These are phyloP conservation scores for Saccharomyces pastorianus DNA, from an alignment of 1,139 yeast species.

Conservation along the genomic window DNA sequence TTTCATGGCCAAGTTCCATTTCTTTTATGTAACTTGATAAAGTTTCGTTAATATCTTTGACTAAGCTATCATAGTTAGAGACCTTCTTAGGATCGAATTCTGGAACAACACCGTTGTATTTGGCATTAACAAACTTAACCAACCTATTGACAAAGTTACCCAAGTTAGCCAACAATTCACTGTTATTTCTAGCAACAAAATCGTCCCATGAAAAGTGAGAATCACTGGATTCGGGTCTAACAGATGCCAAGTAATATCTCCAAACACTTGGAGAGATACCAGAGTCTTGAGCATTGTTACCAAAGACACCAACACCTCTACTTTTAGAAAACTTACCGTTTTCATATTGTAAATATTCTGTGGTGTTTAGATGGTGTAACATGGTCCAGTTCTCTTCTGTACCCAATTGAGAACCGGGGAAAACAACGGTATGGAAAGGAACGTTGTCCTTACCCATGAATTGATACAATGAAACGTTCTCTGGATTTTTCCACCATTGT, in stretches of 20 bases:
- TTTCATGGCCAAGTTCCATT: conserved; percentile 73
- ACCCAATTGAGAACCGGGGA: conserved; percentile 89
- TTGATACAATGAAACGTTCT: conserved; percentile 77
- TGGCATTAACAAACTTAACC: conserved; percentile 81
- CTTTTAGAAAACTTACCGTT: conserved; percentile 97
- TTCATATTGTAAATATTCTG: conserved; percentile 94
- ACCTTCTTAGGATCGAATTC: conserved; percentile 40
- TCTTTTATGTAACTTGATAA: conserved; percentile 55
- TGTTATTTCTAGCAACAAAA: conserved; percentile 86
- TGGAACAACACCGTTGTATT: conserved; percentile 87
- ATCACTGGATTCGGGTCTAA: conserved; percentile 93
- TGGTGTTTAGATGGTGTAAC: conserved; percentile 83
- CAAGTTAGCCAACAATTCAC: conserved; percentile 86
- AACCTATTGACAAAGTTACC: conserved; percentile 95
- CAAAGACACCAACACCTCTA: conserved; percentile 94
- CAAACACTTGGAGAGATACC: conserved; percentile 89
- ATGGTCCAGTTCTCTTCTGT: conserved; percentile 84
- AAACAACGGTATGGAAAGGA: conserved; percentile 96
- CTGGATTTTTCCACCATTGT: conserved; percentile 90
- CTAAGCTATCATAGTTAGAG: conserved; percentile 44
- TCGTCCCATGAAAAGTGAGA: conserved; percentile 97
- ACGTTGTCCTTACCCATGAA: conserved; percentile 99
- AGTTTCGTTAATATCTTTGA: conserved; percentile 53
- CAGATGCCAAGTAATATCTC: conserved; percentile 90
- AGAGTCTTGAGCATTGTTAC: conserved; percentile 91